Conservation (phyloP, 1,284 basidiomycete genomes). For the Malassezia psittaci region DNA sequence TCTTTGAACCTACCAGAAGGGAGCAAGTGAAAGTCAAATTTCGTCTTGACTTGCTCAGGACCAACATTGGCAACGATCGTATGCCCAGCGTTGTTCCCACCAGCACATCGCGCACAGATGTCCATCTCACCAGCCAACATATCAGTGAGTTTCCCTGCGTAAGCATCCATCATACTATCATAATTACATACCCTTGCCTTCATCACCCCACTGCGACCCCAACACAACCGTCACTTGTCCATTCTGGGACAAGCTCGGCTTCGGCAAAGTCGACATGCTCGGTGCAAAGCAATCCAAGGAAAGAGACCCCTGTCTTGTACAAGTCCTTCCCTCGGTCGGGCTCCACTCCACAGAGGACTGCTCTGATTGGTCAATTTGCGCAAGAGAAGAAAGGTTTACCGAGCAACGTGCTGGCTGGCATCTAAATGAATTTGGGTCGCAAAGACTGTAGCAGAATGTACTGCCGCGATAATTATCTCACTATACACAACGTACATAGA, state of each 20-base stretch:
- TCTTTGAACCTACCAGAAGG: constrained; percentile 65
- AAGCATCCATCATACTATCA: too few relatives aligned
- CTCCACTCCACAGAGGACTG: too few relatives aligned
- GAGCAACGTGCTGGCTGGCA: too few relatives aligned
- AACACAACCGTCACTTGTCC: constrained; percentile 44
- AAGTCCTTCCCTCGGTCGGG: too few relatives aligned
- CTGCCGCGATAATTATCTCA: background rate
- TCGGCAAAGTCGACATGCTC: constrained; percentile 42
- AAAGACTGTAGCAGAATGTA: too few relatives aligned
- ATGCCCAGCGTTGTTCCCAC: constrained; percentile 97
- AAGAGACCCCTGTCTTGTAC: too few relatives aligned
- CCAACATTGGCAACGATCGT: constrained; percentile 79
- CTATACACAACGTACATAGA: background rate
- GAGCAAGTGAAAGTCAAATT: constrained; percentile 88
- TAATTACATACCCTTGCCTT: constrained; percentile 34
- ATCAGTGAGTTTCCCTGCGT: constrained; percentile 43
- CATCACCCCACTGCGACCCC: constrained; percentile 46
- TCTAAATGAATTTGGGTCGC: too few relatives aligned
- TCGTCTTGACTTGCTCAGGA: constrained; percentile 63
- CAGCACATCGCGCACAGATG: constrained; percentile 88
- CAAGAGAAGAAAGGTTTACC: too few relatives aligned
- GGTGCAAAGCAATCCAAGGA: background rate
- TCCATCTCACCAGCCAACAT: constrained; percentile 61
- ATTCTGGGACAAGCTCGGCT: constrained; percentile 36
- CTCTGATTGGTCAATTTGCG: too few relatives aligned